phyloP scores from a whole-genome alignment of 768 basidiomycete genomes.

The Kwoniella europaea region DNA sequence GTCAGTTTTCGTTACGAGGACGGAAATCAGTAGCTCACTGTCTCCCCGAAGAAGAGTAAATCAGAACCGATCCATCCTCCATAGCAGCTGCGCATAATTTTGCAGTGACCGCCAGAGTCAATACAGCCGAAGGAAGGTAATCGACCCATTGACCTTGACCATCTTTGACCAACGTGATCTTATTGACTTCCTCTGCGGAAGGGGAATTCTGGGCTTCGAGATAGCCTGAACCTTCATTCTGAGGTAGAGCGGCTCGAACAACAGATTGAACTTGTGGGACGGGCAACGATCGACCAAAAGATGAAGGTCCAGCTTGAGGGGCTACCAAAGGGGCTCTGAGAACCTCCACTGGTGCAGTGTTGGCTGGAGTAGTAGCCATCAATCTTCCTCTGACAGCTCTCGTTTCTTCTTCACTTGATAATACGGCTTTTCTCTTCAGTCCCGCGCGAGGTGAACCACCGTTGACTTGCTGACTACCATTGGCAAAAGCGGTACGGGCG shows the following conservation, averaged over 20 bases:
- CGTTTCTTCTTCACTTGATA: conserved; percentile 26
- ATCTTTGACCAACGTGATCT: conserved; percentile 70
- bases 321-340: conserved; percentile 44
- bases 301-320: conserved; percentile 36
- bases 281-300: conserved; percentile 59
- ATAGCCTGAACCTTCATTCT: conserved; percentile 62
- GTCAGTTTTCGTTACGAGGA: background rate
- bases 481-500: conserved; percentile 42
- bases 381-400: conserved; percentile 54
- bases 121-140: conserved; percentile 75
- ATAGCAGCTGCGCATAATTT: conserved; percentile 75
- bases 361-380: conserved; percentile 11
- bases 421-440: conserved; percentile 37
- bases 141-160: conserved; percentile 81
- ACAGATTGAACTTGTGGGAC: conserved; percentile 69
- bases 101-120: conserved; percentile 69
- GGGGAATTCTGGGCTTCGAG: conserved; percentile 82
- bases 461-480: conserved; percentile 6
- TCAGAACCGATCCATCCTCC: conserved; percentile 77
- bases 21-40: conserved; percentile 63
- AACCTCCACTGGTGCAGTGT: conserved; percentile 5
- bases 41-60: conserved; percentile 83
- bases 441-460: conserved; percentile 22
- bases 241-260: conserved; percentile 67
- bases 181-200: conserved; percentile 65